These are phyloP conservation scores for Epichloe gansuensis DNA, from an alignment of 2,329 filamentous ascomycete genomes.

Conservation along the genomic window DNA sequence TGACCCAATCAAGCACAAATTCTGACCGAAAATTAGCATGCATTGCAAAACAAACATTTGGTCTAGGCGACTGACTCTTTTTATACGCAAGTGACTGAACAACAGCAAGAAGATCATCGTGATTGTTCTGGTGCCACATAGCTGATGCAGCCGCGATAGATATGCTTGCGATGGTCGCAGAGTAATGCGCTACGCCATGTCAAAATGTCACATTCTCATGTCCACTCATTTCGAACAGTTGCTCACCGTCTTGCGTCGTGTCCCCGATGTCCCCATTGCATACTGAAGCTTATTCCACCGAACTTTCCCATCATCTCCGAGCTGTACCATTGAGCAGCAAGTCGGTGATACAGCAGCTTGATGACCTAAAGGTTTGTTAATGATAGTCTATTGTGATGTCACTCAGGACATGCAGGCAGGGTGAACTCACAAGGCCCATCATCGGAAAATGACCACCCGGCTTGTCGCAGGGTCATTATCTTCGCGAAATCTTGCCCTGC, in stretches of 20 bases:
- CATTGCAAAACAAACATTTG: background rate
- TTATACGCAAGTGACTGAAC: constrained; percentile 36
- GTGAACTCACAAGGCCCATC: constrained; percentile 47
- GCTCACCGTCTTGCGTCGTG: constrained; percentile 35
- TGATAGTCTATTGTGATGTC: background rate
- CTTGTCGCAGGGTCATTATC: constrained; percentile 61
- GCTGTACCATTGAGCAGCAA: constrained; percentile 43
- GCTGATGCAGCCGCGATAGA: constrained; percentile 38
- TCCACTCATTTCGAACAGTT: background rate
- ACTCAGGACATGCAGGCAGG: background rate
- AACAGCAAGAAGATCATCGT: constrained; percentile 62
- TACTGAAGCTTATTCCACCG: constrained; percentile 47
- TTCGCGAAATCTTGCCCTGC: constrained; percentile 50
- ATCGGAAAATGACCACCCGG: constrained; percentile 61
- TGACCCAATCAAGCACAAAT: constrained; percentile 50
- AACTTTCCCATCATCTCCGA: constrained; percentile 45
- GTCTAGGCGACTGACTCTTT: constrained; percentile 15
- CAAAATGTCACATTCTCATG: constrained; percentile 3
- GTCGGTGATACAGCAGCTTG: constrained; percentile 52
- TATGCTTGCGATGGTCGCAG: constrained; percentile 49
- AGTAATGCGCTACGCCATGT: constrained; percentile 33
- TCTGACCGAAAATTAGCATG: constrained; percentile 26
- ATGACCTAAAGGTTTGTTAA: constrained; percentile 30
- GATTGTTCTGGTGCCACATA: constrained; percentile 35
- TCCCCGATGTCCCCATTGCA: constrained; percentile 34